Evolutionary conservation across 805 yeast species (phyloP), one percentile per base, ranked within the genome.

Genomic region (Wickerhamiella azymoides): DNA sequence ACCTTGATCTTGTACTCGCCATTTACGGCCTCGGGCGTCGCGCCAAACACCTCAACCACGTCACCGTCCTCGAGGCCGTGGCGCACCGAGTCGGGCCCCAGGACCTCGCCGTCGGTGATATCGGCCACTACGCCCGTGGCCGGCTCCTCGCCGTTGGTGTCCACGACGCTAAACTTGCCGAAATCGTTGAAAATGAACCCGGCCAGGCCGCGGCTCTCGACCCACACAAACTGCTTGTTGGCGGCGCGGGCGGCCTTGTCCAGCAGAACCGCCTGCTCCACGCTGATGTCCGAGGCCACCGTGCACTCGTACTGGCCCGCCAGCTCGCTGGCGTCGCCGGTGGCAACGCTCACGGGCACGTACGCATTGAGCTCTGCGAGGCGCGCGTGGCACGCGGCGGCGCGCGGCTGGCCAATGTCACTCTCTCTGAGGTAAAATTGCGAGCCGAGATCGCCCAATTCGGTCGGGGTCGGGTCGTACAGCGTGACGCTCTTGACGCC

Each of bases 11-110:
- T 77, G 13, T 85, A 73, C 47, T 72, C 65, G 5, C 89, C 94
- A 54, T 78, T 79, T 61, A 88, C 84, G 51, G 85, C 67, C 51
- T 71, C 71, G 35, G 97, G 97, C 58, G 79, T 74, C 32, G 88
- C 80, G 64, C 88, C 97, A 11, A 81, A 60, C 57, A 92, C 86
- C 62, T 80, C 83, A 46, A 92, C 95, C 59, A 67, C 82, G 56
- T 83, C 82, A 14, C 96, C 97, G 63, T 85, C 95, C 68, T 88
- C 84, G 46, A 92, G 70, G 16, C 94, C 94, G 60, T 92, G 99
- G 63, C 97, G 79, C 49, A 76, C 79, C 52, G 85, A 96, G 60
- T 83, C 95, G 55, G 89, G 72, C 70, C 83, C 84, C 17, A 96
- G 81, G n/a, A 92, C 96, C 10, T 86, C 80, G 48, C 97, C 97